Conservation (phyloP, 305 asterid genomes). For the Salvia sclarea region DNA sequence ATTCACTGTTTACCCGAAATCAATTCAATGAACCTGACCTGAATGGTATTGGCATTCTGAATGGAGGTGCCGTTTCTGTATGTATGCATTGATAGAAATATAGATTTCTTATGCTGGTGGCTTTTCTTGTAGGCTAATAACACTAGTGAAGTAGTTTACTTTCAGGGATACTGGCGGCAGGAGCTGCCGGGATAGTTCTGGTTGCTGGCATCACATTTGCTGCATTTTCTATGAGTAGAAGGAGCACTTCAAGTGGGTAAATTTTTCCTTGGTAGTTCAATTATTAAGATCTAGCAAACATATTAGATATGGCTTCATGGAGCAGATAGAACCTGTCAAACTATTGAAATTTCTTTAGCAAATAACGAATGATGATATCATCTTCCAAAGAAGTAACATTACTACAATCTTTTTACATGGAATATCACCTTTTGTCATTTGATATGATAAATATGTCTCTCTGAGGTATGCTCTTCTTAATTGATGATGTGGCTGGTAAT, state of each 20-base stretch:
- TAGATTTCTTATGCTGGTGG: slow-evolving; percentile 20
- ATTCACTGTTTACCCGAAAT: background rate
- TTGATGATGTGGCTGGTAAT: background rate
- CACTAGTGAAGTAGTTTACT: slow-evolving; percentile 59
- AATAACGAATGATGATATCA: background rate
- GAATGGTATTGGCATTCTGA: background rate
- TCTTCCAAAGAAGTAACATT: background rate
- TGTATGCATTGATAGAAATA: background rate
- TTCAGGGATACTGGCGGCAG: slow-evolving; percentile 82
- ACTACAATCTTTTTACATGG: background rate
- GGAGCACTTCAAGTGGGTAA: slow-evolving; percentile 59
- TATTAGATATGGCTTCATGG: slow-evolving; percentile 14
- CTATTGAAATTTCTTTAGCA: background rate
- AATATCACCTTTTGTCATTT: background rate
- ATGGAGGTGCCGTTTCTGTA: slow-evolving; percentile 3
- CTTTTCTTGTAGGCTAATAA: slow-evolving; percentile 53
- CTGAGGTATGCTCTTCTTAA: slow-evolving; percentile 19
- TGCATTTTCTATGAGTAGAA: slow-evolving; percentile 60
- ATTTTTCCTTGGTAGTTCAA: slow-evolving; percentile 5
- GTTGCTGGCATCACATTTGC: slow-evolving; percentile 76
- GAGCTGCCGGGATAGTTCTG: slow-evolving; percentile 71
- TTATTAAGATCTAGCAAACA: slow-evolving; percentile 20
- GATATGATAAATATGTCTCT: slow-evolving; percentile 19
- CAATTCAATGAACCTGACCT: background rate
- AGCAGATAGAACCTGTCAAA: slow-evolving; percentile 8